These are phyloP conservation scores for Nymphaea colorata DNA, from an alignment of 164 flowering plant species.

Conservation along the genomic window DNA sequence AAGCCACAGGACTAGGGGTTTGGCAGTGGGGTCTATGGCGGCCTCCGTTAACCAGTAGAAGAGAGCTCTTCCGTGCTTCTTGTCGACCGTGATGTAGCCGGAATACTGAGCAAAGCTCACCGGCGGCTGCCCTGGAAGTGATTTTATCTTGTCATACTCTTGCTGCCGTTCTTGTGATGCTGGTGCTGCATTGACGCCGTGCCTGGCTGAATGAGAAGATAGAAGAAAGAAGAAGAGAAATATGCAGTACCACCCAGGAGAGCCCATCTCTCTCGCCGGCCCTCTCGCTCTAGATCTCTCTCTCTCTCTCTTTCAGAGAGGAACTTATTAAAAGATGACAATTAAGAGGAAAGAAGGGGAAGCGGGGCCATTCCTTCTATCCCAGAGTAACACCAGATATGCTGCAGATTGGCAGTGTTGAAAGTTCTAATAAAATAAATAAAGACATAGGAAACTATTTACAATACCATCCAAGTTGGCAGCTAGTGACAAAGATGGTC, in stretches of 20 bases:
- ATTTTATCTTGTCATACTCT: constrained; percentile 32
- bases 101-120: constrained; percentile 61
- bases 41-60: constrained; percentile 83
- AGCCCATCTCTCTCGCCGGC: background rate
- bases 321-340: too few relatives aligned
- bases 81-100: constrained; percentile 68
- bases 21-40: constrained; percentile 19
- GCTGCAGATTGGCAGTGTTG: too few relatives aligned
- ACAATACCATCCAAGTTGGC: too few relatives aligned
- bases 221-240: constrained; percentile 2
- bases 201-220: constrained; percentile 5
- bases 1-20: constrained; percentile 89
- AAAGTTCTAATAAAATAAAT: too few relatives aligned
- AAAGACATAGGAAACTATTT: too few relatives aligned
- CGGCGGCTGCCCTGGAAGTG: constrained; percentile 68
- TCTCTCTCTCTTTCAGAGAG: too few relatives aligned
- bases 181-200: constrained; percentile 4
- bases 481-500: too few relatives aligned
- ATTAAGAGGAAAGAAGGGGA: too few relatives aligned
- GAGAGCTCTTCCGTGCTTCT: constrained; percentile 55
- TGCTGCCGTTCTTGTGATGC: constrained; percentile 2
- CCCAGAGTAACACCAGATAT: too few relatives aligned
- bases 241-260: background rate
- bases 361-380: too few relatives aligned
- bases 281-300: too few relatives aligned